A percentile compares a stretch with the other conserved stretches of the same genome.
These are phyloP conservation scores for Carnegiea gigantea DNA, from an alignment of 179 eudicot species.

Conservation along the genomic window DNA sequence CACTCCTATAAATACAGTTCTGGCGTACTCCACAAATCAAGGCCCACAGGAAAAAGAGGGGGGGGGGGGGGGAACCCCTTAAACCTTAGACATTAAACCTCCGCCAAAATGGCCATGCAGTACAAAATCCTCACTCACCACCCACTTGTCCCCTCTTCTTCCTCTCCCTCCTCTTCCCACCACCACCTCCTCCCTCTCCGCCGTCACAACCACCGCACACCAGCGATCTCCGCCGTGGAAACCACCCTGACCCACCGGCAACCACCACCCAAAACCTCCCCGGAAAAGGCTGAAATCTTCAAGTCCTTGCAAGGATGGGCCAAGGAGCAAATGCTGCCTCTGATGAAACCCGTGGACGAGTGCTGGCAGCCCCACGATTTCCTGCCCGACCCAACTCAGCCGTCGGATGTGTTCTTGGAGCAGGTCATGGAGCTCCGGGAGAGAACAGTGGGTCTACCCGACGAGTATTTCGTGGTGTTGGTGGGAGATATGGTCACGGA, in stretches of 20 bases:
- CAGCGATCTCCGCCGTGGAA: neutral
- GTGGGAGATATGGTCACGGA: slow-evolving; percentile 53
- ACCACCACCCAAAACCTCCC: neutral
- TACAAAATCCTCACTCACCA: neutral
- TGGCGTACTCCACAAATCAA: neutral
- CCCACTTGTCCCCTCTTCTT: neutral
- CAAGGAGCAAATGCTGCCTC: slow-evolving; percentile 20
- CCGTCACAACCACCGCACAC: neutral
- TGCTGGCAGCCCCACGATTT: slow-evolving; percentile 51
- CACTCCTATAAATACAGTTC: neutral
- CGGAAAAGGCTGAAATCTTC: neutral
- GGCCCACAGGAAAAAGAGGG: neutral
- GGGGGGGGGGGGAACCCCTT: no score
- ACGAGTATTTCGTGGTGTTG: slow-evolving; percentile 20
- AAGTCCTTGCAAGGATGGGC: slow-evolving; percentile 4
- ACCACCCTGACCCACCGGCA: neutral
- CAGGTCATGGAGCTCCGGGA: slow-evolving; percentile 29
- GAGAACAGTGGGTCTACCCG: slow-evolving; percentile 32
- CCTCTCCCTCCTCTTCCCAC: no score
- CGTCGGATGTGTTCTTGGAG: slow-evolving; percentile 30
- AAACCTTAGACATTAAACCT: no score
- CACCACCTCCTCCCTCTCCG: neutral
- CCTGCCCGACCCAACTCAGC: slow-evolving; percentile 34
- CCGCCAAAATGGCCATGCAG: neutral
- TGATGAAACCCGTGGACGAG: slow-evolving; percentile 44